Conservation (phyloP, 1,284 basidiomycete genomes). For the Trametes versicolor region DNA sequence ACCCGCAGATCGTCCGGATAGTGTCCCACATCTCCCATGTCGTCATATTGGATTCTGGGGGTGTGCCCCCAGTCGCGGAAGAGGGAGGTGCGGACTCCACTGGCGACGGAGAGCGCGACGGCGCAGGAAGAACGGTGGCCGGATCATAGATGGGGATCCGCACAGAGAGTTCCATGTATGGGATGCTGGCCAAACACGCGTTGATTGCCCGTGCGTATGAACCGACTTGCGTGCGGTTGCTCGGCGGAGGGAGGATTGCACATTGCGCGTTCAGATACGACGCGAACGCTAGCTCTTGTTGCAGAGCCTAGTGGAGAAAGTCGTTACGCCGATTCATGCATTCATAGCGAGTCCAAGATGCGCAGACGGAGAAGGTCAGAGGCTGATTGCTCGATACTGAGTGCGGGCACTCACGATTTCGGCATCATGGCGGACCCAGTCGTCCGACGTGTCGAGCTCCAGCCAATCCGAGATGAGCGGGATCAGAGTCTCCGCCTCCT, state of each 20-base stretch:
- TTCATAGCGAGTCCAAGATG: not conserved
- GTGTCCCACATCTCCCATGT: slow-evolving; percentile 99
- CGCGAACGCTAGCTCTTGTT: slow-evolving; percentile 94
- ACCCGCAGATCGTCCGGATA: slow-evolving; percentile 89
- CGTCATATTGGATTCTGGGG: slow-evolving; percentile 71
- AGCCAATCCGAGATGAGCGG: slow-evolving; percentile 93
- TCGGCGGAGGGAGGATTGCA: slow-evolving; percentile 90
- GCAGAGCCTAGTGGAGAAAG: slow-evolving; percentile 74
- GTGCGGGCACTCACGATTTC: slow-evolving; percentile 77
- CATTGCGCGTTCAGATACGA: slow-evolving; percentile 90
- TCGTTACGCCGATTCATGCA: not conserved
- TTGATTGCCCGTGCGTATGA: slow-evolving; percentile 94
- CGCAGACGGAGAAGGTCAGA: not conserved
- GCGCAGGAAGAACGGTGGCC: slow-evolving; percentile 54
- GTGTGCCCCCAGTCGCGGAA: slow-evolving; percentile 19
- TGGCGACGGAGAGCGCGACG: slow-evolving; percentile 40
- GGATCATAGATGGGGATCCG: slow-evolving; percentile 88
- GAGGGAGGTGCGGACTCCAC: slow-evolving; percentile 36
- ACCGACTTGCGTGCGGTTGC: slow-evolving; percentile 85
- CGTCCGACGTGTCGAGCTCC: slow-evolving; percentile 92
- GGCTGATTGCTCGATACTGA: not conserved
- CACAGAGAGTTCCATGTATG: slow-evolving; percentile 82
- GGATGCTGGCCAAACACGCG: slow-evolving; percentile 74
- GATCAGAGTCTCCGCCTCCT: slow-evolving; percentile 85
- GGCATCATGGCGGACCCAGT: slow-evolving; percentile 95